A percentile compares a stretch with the other conserved stretches of the same genome.
Conservation (phyloP, 2,329 filamentous ascomycete species). For the Hymenoscyphus scutula region DNA sequence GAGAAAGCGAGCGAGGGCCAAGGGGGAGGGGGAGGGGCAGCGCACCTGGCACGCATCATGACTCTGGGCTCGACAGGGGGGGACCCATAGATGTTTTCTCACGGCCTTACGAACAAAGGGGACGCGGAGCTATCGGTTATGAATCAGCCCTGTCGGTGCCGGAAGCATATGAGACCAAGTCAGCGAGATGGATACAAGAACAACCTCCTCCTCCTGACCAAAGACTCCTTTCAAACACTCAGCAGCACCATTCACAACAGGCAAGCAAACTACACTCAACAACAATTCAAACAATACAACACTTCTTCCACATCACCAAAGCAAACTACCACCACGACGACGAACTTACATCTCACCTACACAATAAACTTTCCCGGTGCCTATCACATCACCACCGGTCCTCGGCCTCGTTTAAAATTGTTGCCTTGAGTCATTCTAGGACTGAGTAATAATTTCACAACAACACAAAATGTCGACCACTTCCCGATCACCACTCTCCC, state of each 20-base stretch:
- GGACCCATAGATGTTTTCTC: not conserved
- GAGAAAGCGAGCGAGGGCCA: slow-evolving; percentile 4
- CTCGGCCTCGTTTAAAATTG: slow-evolving; percentile 30
- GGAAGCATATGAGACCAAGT: slow-evolving; percentile 2
- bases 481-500: slow-evolving; percentile 26
- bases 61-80: not conserved
- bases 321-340: not conserved
- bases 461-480: slow-evolving; percentile 33
- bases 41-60: slow-evolving; percentile 7
- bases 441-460: slow-evolving; percentile 14
- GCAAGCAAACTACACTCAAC: slow-evolving; percentile 5
- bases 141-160: slow-evolving; percentile 17
- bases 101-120: slow-evolving; percentile 12
- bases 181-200: slow-evolving; percentile 19
- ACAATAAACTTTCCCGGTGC: slow-evolving; percentile 9
- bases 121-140: slow-evolving; percentile 17
- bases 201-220: slow-evolving; percentile 14
- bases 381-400: slow-evolving; percentile 20
- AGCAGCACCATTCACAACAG: slow-evolving; percentile 12
- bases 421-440: slow-evolving; percentile 30
- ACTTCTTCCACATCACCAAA: not conserved
- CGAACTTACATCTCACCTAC: slow-evolving; percentile 6
- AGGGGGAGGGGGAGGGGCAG: not conserved
- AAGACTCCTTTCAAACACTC: slow-evolving; percentile 9
- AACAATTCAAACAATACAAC: slow-evolving; percentile 10